These are phyloP conservation scores for Acanthamoeba triangularis DNA, from an alignment of 208 protist genomes.

Conservation along the genomic window DNA sequence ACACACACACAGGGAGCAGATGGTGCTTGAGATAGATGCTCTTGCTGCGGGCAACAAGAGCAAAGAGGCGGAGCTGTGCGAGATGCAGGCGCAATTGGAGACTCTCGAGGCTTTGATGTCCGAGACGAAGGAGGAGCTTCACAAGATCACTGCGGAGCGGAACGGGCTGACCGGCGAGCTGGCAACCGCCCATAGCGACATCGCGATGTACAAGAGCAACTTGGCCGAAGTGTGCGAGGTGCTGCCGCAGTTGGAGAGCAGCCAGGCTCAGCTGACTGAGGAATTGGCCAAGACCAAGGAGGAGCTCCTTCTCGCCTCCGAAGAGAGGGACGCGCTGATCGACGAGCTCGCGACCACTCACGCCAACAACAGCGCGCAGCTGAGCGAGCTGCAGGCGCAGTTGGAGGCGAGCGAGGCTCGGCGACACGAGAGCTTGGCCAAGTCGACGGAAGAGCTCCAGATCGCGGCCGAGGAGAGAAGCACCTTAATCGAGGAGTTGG, in stretches of 20 bases:
- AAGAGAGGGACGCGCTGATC: background rate
- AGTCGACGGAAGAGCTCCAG: conserved; percentile 24
- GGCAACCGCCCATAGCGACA: background rate
- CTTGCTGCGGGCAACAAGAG: background rate
- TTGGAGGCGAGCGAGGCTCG: background rate
- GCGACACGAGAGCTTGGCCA: background rate
- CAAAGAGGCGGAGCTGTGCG: background rate
- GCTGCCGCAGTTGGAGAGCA: background rate
- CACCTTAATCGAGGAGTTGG: background rate
- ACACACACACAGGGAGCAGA: background rate
- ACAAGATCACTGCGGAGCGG: background rate
- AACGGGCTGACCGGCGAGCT: background rate
- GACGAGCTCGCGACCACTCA: background rate
- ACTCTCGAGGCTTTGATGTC: background rate
- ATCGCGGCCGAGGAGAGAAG: background rate
- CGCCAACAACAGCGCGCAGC: background rate
- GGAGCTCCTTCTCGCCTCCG: background rate
- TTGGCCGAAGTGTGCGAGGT: background rate
- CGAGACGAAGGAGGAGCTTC: conserved; percentile 8
- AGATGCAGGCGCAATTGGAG: conserved; percentile 63
- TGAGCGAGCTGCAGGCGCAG: background rate
- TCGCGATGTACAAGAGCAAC: background rate
- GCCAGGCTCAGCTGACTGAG: background rate
- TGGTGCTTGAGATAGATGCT: background rate
- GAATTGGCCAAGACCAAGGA: background rate